Evolutionary conservation across 768 basidiomycete species (phyloP).

Genomic region (Strobilomyces confusus): DNA sequence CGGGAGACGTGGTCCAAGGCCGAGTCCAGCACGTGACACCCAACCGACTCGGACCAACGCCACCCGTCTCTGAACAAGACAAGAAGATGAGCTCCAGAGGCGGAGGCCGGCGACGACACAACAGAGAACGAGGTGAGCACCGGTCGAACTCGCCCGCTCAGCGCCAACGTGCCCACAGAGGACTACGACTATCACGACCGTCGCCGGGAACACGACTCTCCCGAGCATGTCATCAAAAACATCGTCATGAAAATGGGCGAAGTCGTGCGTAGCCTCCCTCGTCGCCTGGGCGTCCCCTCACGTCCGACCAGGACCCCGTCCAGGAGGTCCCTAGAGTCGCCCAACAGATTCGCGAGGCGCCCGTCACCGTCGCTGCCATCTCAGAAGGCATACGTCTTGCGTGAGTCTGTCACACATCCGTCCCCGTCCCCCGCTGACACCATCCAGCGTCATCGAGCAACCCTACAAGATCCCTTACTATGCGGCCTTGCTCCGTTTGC

Average conservation of each 20-base stretch:
- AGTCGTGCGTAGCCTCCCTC: conserved; percentile 54
- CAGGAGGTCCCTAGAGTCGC: conserved; percentile 70
- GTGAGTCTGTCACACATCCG: conserved; percentile 32
- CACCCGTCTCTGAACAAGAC: neutral
- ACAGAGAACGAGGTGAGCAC: conserved; percentile 49
- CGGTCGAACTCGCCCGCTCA: neutral
- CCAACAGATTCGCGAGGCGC: conserved; percentile 57
- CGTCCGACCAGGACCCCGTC: conserved; percentile 50
- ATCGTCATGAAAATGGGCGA: conserved; percentile 74
- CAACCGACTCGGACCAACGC: neutral
- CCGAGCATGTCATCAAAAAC: conserved; percentile 66
- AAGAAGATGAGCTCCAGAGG: conserved; percentile 48
- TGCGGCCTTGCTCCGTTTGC: conserved; percentile 69
- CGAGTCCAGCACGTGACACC: conserved; percentile 21
- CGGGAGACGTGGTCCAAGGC: neutral
- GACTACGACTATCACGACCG: conserved; percentile 60
- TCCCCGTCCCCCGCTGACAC: conserved; percentile 4
- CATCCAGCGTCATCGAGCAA: conserved; percentile 75
- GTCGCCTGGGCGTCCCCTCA: neutral
- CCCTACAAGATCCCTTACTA: conserved; percentile 93
- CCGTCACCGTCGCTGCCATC: conserved; percentile 56
- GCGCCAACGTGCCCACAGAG: conserved; percentile 39
- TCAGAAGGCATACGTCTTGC: conserved; percentile 74
- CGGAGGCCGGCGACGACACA: conserved; percentile 45
- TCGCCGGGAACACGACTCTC: conserved; percentile 65